Conservation (phyloP, 2,329 filamentous ascomycete genomes). For the Arthroderma sp. region DNA sequence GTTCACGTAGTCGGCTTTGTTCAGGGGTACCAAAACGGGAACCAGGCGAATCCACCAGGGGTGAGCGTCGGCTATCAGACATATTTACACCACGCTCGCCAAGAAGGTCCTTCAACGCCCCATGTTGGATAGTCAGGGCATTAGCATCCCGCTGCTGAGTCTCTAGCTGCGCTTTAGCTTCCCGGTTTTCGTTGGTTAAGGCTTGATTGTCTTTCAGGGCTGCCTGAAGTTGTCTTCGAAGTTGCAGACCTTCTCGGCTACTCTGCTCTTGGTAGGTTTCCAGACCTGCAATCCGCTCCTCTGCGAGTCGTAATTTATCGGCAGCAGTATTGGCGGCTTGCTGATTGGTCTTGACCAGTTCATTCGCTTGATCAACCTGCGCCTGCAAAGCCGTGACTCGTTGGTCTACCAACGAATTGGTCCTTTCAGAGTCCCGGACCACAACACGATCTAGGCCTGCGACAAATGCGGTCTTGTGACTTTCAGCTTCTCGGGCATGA, state of each 20-base stretch:
- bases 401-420: conserved; percentile 38
- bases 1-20: conserved; percentile 61
- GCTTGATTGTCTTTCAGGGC: conserved; percentile 71
- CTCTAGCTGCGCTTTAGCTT: conserved; percentile 69
- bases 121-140: conserved; percentile 81
- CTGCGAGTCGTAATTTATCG: conserved; percentile 79
- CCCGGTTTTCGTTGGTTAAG: conserved; percentile 66
- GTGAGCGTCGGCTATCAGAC: conserved; percentile 53
- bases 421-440: conserved; percentile 25
- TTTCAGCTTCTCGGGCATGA: conserved; percentile 73
- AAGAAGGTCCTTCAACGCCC: conserved; percentile 83
- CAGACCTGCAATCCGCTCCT: conserved; percentile 90
- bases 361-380: conserved; percentile 66
- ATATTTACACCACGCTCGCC: conserved; percentile 77
- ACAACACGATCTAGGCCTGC: conserved; percentile 65
- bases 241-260: conserved; percentile 78
- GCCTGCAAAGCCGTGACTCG: conserved; percentile 62
- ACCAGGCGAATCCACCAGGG: conserved; percentile 58
- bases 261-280: conserved; percentile 97
- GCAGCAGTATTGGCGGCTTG: conserved; percentile 73
- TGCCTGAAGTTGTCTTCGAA: conserved; percentile 78
- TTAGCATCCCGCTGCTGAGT: conserved; percentile 88
- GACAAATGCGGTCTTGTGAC: conserved; percentile 71
- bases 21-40: conserved; percentile 69
- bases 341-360: conserved; percentile 76